Conservation (phyloP, 1,284 basidiomycete species). For the Ustilago hordei region DNA sequence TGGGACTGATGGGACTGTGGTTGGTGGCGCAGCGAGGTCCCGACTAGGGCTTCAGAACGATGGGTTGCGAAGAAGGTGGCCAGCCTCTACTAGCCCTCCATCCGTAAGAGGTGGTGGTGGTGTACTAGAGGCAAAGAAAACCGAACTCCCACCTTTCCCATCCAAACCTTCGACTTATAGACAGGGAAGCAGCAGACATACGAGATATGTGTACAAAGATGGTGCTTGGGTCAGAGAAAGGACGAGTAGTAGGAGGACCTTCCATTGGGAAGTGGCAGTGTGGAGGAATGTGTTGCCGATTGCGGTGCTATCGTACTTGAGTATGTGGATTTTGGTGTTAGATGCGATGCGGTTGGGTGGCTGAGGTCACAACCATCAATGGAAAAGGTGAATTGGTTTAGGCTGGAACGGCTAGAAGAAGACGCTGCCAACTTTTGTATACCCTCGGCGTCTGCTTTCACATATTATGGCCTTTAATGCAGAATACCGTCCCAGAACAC, state of each 20-base stretch:
- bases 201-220: constrained; percentile 20
- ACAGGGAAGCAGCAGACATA: constrained; percentile 14
- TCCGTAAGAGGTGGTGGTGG: neutral
- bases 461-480: neutral
- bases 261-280: constrained; percentile 69
- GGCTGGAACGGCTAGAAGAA: neutral
- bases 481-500: neutral
- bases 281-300: constrained; percentile 66
- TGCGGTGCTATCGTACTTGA: constrained; percentile 59
- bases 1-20: constrained; percentile 36
- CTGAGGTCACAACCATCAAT: neutral
- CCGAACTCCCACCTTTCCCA: constrained; percentile 23
- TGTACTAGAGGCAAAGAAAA: constrained; percentile 6
- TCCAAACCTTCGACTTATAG: constrained; percentile 22
- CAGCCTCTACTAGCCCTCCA: neutral
- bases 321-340: constrained; percentile 61
- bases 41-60: neutral
- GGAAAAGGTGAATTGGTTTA: too few relatives aligned
- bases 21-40: constrained; percentile 7
- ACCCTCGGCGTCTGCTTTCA: constrained; percentile 1
- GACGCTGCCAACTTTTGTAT: constrained; percentile 9
- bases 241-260: constrained; percentile 55
- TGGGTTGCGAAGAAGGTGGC: constrained; percentile 20
- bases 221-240: constrained; percentile 30
- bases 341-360: constrained; percentile 43